phyloP scores from a whole-genome alignment of 2,329 filamentous ascomycete genomes.

The Hypoxylon sp. region DNA sequence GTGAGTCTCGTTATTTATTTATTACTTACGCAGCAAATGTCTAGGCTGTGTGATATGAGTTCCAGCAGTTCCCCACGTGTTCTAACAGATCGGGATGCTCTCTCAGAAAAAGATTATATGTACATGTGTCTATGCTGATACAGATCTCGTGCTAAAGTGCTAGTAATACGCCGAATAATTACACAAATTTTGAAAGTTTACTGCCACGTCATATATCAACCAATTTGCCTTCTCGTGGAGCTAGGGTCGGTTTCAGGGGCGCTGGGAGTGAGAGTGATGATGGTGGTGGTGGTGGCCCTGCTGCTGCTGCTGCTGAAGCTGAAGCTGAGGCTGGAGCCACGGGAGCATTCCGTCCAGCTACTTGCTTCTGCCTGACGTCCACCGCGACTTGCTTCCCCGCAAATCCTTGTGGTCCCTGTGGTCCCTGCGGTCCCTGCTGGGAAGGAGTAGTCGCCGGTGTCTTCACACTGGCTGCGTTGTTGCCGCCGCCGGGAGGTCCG shows the following conservation, averaged over 20 bases:
- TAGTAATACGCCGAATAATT: background rate
- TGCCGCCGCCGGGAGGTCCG: background rate
- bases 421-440: too few species aligned
- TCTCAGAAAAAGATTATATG: background rate
- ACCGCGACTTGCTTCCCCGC: background rate
- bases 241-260: background rate
- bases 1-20: conserved; percentile 25
- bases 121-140: background rate
- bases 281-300: conserved; percentile 7
- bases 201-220: conserved; percentile 29
- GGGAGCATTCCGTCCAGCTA: background rate
- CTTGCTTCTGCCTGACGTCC: background rate
- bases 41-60: conserved; percentile 30
- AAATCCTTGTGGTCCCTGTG: background rate
- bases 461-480: too few species aligned
- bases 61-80: conserved; percentile 20
- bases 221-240: conserved; percentile 25
- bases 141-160: background rate
- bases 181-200: background rate
- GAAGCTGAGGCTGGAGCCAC: conserved; percentile 6
- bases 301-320: too few species aligned
- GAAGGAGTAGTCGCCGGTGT: too few species aligned
- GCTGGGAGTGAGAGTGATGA: background rate
- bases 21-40: conserved; percentile 17
- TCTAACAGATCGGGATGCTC: conserved; percentile 3